These are phyloP conservation scores for Colletotrichum sublineola DNA, from an alignment of 2,329 filamentous ascomycete species.

Conservation along the genomic window DNA sequence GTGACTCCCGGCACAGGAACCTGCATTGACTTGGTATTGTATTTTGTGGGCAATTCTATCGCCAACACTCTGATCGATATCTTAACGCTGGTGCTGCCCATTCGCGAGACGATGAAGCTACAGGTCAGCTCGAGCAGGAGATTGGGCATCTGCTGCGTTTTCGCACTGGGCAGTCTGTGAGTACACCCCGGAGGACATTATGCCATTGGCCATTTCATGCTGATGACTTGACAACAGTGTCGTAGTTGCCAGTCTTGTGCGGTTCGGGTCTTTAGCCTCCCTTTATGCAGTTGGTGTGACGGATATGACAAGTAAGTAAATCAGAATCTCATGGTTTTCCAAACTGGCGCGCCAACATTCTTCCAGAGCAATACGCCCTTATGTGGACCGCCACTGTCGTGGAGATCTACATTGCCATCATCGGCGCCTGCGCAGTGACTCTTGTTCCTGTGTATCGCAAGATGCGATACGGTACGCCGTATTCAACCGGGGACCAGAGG, in stretches of 20 bases:
- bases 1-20: conserved; percentile 7
- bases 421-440: conserved; percentile 27
- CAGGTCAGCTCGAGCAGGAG: conserved; percentile 29
- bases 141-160: conserved; percentile 29
- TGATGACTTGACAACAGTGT: conserved; percentile 11
- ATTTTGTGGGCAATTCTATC: conserved; percentile 27
- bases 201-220: neutral
- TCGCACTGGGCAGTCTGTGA: conserved; percentile 23
- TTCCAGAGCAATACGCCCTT: conserved; percentile 25
- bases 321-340: neutral
- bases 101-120: conserved; percentile 28
- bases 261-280: conserved; percentile 26
- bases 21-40: conserved; percentile 23
- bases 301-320: conserved; percentile 17
- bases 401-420: conserved; percentile 29
- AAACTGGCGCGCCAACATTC: neutral
- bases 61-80: conserved; percentile 31
- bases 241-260: conserved; percentile 25
- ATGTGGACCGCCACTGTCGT: conserved; percentile 34
- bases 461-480: conserved; percentile 29
- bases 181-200: neutral
- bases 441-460: conserved; percentile 27
- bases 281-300: conserved; percentile 24
- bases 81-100: conserved; percentile 21
- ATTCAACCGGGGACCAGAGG: conserved; percentile 22